Base-by-base conservation (phyloP, 495 filamentous ascomycete genomes). In the Penicillium antarcticum region DNA sequence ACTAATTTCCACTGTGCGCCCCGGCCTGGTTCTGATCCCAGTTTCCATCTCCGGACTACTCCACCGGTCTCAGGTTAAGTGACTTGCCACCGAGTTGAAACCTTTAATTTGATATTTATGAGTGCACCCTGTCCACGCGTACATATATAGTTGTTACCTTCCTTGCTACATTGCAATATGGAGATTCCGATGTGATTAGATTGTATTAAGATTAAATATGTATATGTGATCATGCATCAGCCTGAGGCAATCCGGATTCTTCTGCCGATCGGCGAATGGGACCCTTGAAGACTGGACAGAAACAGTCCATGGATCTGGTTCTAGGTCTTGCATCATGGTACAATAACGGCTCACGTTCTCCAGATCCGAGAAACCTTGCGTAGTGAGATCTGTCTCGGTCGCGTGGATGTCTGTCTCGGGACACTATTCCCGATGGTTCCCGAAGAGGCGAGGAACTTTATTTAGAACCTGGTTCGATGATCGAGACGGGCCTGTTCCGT, bases 1-100 rank as follows among this genome's bases (percentile, higher is more conserved):
- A 5, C 21, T 23, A 52, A 60, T 65, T 60, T 62, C 58, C 62
- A 59, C 53, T 31, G 55, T 51, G 42, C 48, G 34, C 48, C 42
- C 32, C 24, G 53, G 59, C 62, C 62, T 57, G 62, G 62, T 62
- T 65, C 51, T 24, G 53, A 39, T 38, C 41, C 56, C 51, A 50
- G 45, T 34, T 53, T 37, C 48, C 56, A 59, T 53, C 56, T 51
- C 49, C 33, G 12, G 36, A 33, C 26, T 44, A 41, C 48, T 51
- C 56, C 47, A 35, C 38, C 17, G 8, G 62, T 65, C 56, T 59
- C 62, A 53, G 35, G 9, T 65, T 52, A 18, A 65, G 55, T 62
- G 41, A 36, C 49, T 61, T 52, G 61, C 56, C 58, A 58, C 38
- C 31, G 16, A 40, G 4, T n/a, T n/a, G 39, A 47, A 42, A 32